Percentiles rank a stretch among this genome's conserved stretches.
Evolutionary conservation across 805 yeast genomes (phyloP).

Genomic region (Debaryomyces hansenii): DNA sequence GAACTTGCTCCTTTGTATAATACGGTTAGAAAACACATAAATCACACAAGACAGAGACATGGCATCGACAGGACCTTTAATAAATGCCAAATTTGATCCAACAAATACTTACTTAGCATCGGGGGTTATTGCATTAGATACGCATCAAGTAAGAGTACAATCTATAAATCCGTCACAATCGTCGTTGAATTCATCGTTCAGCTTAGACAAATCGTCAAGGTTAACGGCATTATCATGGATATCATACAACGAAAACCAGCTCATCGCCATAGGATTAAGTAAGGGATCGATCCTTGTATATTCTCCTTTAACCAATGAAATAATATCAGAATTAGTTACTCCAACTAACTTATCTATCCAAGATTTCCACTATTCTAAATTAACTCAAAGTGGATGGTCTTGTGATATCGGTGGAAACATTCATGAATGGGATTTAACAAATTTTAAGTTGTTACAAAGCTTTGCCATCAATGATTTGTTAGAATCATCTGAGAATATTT

Average conservation of each 20-base stretch:
- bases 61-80: constrained; percentile 25
- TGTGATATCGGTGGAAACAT: constrained; percentile 59
- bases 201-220: constrained; percentile 51
- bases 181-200: constrained; percentile 47
- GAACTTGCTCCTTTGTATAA: neutral
- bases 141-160: constrained; percentile 67
- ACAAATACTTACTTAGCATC: constrained; percentile 63
- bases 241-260: constrained; percentile 38
- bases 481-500: constrained; percentile 33
- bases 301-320: constrained; percentile 63
- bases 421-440: constrained; percentile 59
- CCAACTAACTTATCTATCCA: constrained; percentile 47
- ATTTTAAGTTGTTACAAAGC: constrained; percentile 40
- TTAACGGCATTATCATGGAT: constrained; percentile 59
- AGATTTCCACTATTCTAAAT: constrained; percentile 46
- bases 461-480: constrained; percentile 42
- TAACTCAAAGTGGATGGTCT: constrained; percentile 53
- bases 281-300: constrained; percentile 65
- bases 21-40: neutral
- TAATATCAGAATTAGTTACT: constrained; percentile 52
- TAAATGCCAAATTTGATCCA: constrained; percentile 58
- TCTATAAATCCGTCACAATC: constrained; percentile 45
- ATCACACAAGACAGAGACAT: neutral
- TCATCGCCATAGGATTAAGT: constrained; percentile 62
- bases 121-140: constrained; percentile 65